These are phyloP conservation scores for Botrytis medusae DNA, from an alignment of 2,329 filamentous ascomycete genomes.

Conservation along the genomic window DNA sequence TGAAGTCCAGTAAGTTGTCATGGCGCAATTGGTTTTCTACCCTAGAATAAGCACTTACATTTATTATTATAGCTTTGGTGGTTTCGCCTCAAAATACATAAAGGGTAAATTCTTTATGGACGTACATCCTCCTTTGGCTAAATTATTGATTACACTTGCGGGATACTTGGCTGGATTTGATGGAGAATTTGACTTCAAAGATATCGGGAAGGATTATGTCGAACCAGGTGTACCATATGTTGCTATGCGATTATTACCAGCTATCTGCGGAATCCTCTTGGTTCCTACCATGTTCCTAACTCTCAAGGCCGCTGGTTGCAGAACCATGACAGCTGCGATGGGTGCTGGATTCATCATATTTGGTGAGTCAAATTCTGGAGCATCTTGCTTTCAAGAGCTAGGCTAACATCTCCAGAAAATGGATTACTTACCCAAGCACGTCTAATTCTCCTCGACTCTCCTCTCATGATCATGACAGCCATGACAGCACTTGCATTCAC, in stretches of 20 bases:
- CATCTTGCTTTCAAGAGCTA: conserved; percentile 1
- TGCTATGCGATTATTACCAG: conserved; percentile 92
- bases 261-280: conserved; percentile 81
- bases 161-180: conserved; percentile 95
- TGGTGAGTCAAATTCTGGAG: conserved; percentile 52
- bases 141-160: conserved; percentile 92
- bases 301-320: conserved; percentile 85
- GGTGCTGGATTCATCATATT: conserved; percentile 88
- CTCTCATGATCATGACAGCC: conserved; percentile 88
- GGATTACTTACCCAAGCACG: conserved; percentile 93
- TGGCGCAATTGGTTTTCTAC: not conserved
- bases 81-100: conserved; percentile 98
- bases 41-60: conserved; percentile 27
- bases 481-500: conserved; percentile 87
- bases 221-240: conserved; percentile 96
- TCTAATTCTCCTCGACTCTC: conserved; percentile 92
- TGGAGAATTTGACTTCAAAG: conserved; percentile 97
- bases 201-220: conserved; percentile 98
- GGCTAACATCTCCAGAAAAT: conserved; percentile 65
- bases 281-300: conserved; percentile 94
- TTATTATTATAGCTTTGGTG: conserved; percentile 71
- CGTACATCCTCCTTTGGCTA: conserved; percentile 95
- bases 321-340: conserved; percentile 78
- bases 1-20: conserved; percentile 86
- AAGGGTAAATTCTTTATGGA: conserved; percentile 99